These are phyloP conservation scores for Senna tora DNA, from an alignment of 306 rosid genomes.

Conservation along the genomic window DNA sequence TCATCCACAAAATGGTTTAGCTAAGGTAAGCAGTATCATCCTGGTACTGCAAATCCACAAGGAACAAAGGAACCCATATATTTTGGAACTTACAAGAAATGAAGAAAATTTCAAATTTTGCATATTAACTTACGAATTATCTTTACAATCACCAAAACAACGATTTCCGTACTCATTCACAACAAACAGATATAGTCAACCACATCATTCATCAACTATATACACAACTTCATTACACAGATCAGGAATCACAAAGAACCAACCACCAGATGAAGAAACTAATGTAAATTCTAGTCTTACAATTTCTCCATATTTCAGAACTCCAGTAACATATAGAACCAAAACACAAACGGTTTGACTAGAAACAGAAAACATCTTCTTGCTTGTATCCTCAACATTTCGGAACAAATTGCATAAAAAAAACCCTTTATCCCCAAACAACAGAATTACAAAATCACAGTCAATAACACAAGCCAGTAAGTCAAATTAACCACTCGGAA, in stretches of 20 bases:
- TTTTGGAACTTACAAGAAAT: constrained; percentile 3
- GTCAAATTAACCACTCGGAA: constrained; percentile 18
- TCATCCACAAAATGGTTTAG: constrained; percentile 16
- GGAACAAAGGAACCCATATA: not conserved
- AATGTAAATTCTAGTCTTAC: not conserved
- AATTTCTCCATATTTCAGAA: not conserved
- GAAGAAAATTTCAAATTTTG: not conserved
- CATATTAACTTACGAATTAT: not conserved
- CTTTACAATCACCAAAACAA: constrained; percentile 27
- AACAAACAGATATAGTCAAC: constrained; percentile 26
- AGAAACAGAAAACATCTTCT: constrained; percentile 27
- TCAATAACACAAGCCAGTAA: not conserved
- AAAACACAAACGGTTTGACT: constrained; percentile 11
- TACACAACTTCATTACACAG: constrained; percentile 4
- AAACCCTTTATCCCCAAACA: constrained; percentile 31
- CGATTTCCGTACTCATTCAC: constrained; percentile 25
- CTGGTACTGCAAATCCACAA: not conserved
- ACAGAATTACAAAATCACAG: not conserved
- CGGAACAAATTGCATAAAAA: not conserved
- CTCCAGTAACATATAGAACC: constrained; percentile 19
- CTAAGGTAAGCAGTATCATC: constrained; percentile 26
- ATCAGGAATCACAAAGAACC: not conserved
- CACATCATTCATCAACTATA: constrained; percentile 6
- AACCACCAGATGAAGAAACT: constrained; percentile 12
- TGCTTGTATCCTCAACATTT: constrained; percentile 19